Evolutionary conservation across 495 filamentous ascomycete species (phyloP).

Genomic region (Melanomma pulvis-pyrius): DNA sequence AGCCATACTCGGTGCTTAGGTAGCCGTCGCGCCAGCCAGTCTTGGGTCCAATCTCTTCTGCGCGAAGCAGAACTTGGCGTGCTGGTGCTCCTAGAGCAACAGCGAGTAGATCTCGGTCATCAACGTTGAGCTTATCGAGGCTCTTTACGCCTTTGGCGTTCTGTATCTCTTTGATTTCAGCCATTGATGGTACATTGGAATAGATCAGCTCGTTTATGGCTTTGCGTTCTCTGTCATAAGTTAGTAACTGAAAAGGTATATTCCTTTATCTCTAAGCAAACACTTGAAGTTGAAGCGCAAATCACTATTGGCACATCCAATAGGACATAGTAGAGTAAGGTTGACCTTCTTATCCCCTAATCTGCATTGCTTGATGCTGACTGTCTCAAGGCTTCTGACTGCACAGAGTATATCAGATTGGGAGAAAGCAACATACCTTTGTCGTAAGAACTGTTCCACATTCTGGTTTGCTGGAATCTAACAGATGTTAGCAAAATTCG

Average conservation of each 20-base stretch:
- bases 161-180: constrained; percentile 38
- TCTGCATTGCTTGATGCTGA: too few relatives aligned
- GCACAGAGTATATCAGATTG: not conserved
- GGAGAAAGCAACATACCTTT: constrained; percentile 3
- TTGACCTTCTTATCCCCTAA: too few relatives aligned
- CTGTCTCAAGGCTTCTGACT: too few relatives aligned
- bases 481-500: not conserved
- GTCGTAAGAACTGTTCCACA: not conserved
- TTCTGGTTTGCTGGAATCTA: constrained; percentile 2
- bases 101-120: constrained; percentile 54
- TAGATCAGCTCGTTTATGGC: constrained; percentile 23
- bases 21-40: constrained; percentile 59
- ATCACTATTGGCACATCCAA: too few relatives aligned
- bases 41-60: constrained; percentile 54
- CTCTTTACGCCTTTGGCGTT: constrained; percentile 35
- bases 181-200: constrained; percentile 28
- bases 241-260: not conserved
- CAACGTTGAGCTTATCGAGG: constrained; percentile 49
- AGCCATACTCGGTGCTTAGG: constrained; percentile 54
- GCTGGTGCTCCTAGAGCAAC: constrained; percentile 56
- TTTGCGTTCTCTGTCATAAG: constrained; percentile 35
- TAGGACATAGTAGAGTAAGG: too few relatives aligned
- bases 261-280: not conserved
- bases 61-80: constrained; percentile 54
- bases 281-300: too few relatives aligned